Evolutionary conservation across 495 filamentous ascomycete genomes (phyloP).

Genomic region (Xylaria telfairii): DNA sequence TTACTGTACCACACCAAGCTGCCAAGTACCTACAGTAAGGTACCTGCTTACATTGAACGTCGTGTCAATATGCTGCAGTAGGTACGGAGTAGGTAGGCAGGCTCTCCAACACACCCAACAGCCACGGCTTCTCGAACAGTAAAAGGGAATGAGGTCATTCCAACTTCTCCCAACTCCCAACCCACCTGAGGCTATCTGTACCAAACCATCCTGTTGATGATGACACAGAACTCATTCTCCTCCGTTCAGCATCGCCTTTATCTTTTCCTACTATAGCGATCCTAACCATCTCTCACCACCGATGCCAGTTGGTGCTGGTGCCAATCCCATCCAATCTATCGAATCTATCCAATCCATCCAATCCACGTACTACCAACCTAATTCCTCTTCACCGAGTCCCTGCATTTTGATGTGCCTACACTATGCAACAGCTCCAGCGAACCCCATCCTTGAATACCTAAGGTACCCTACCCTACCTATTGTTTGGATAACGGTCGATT

Average conservation of each 20-base stretch:
- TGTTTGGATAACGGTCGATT: slow-evolving; percentile 5
- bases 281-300: slow-evolving; percentile 1
- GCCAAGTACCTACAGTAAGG: neutral
- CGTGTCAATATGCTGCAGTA: too few relatives aligned
- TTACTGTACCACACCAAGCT: neutral
- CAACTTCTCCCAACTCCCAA: slow-evolving; percentile 1
- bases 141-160: slow-evolving; percentile 34
- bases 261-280: neutral
- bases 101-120: too few relatives aligned
- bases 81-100: too few relatives aligned
- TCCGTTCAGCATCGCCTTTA: neutral
- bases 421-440: slow-evolving; percentile 14
- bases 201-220: neutral
- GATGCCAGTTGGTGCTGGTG: neutral
- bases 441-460: slow-evolving; percentile 7
- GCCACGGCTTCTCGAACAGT: neutral
- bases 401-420: slow-evolving; percentile 21
- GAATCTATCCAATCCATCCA: too few relatives aligned
- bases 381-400: slow-evolving; percentile 16
- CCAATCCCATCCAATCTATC: too few relatives aligned
- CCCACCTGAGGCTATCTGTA: neutral
- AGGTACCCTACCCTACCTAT: neutral
- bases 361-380: neutral
- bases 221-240: neutral
- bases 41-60: neutral